Percentiles rank a stretch among this genome's conserved stretches.
Evolutionary conservation across 164 flowering plant genomes (phyloP).

Genomic region (Magnolia sinica): DNA sequence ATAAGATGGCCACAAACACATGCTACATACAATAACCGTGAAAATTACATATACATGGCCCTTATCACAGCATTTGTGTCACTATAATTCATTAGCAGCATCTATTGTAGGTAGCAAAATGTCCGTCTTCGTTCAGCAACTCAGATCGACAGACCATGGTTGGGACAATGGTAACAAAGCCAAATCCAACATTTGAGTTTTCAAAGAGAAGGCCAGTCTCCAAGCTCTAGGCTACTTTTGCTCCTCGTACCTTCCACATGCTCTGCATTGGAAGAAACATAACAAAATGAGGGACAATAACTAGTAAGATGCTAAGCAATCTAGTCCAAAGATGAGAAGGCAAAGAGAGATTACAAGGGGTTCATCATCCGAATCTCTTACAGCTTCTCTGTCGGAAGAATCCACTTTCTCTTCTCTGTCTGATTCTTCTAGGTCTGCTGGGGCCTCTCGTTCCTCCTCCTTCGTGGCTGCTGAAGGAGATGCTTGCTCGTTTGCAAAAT

Average conservation of each 20-base stretch:
- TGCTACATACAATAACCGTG: neutral
- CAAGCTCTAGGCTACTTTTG: neutral
- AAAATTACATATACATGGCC: neutral
- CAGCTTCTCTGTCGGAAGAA: slow-evolving; percentile 18
- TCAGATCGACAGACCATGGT: neutral
- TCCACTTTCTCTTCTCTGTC: slow-evolving; percentile 19
- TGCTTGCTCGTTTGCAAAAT: slow-evolving; percentile 25
- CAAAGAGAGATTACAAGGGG: slow-evolving; percentile 42
- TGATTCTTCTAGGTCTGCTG: slow-evolving; percentile 23
- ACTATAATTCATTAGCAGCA: neutral
- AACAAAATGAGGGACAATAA: neutral
- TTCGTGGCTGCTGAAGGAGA: slow-evolving; percentile 3
- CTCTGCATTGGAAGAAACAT: slow-evolving; percentile 39
- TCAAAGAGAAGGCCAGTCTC: neutral
- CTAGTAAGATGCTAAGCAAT: neutral
- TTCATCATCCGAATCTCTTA: slow-evolving; percentile 65
- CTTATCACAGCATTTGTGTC: neutral
- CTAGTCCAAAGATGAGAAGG: neutral
- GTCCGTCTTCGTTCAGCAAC: neutral
- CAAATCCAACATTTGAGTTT: neutral
- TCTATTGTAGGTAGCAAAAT: neutral
- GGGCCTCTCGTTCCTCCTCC: slow-evolving; percentile 15
- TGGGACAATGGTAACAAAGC: neutral
- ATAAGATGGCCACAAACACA: neutral
- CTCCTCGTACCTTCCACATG: slow-evolving; percentile 48